Percentiles rank a stretch among this genome's conserved stretches.
phyloP scores from a whole-genome alignment of 495 filamentous ascomycete genomes.

The Ramalina intermedia region DNA sequence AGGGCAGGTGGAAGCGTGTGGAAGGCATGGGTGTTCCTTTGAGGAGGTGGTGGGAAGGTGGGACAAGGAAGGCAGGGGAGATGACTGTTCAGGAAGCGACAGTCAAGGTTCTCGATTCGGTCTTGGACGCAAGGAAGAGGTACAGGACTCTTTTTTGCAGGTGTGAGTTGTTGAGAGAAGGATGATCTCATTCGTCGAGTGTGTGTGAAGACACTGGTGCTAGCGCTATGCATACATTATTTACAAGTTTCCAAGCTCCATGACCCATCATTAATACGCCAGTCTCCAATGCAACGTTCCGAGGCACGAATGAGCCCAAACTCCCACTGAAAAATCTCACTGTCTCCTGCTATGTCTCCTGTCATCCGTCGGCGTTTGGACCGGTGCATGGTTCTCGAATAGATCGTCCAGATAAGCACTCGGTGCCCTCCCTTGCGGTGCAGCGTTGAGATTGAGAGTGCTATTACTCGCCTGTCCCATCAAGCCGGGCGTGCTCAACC shows the following conservation, averaged over 20 bases:
- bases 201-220: not conserved
- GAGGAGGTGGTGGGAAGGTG: too few relatives aligned
- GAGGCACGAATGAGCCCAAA: not conserved
- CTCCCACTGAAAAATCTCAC: not conserved
- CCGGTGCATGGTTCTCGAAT: slow-evolving; percentile 51
- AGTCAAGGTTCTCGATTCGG: too few relatives aligned
- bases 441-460: slow-evolving; percentile 50
- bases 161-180: not conserved
- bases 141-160: too few relatives aligned
- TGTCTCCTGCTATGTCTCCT: slow-evolving; percentile 9
- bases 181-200: not conserved
- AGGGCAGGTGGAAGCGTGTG: too few relatives aligned
- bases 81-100: too few relatives aligned
- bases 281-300: not conserved
- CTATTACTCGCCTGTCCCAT: slow-evolving; percentile 46
- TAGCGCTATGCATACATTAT: not conserved
- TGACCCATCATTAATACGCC: not conserved
- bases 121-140: too few relatives aligned
- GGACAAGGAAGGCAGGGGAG: too few relatives aligned
- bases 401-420: slow-evolving; percentile 90
- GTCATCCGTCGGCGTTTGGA: slow-evolving; percentile 6
- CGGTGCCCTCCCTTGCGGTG: slow-evolving; percentile 62
- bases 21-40: too few relatives aligned
- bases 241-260: too few relatives aligned
- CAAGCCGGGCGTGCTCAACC: slow-evolving; percentile 20